Base-by-base conservation (phyloP, 495 filamentous ascomycete genomes). In the Aspergillus ellipticus region DNA sequence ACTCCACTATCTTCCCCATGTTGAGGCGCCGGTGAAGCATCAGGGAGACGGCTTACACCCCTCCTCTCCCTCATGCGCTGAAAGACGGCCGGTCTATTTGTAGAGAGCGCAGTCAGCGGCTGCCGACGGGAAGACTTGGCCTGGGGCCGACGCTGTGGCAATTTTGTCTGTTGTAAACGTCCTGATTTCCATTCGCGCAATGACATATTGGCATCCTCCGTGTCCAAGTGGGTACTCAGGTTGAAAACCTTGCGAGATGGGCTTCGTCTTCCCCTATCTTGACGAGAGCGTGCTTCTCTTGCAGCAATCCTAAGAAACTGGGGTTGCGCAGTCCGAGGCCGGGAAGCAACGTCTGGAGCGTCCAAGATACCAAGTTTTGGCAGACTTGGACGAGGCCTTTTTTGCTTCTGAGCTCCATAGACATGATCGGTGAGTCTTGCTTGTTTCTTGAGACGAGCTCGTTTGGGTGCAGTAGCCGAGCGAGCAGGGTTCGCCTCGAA, bases 131-230 rank as follows among this genome's bases (percentile, higher is more conserved):
- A 13, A 15, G n/a, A 4, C 24, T 48, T 29, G 22, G 20, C 24
- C 22, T 20, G 62, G 51, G 56, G 53, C 42, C 61, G 66, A 20
- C 57, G 49, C 29, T 54, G 61, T 17, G 61, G 55, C 35, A 73
- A 57, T 29, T 63, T 64, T 42, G 64, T 74, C 47, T 81, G 82
- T 19, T 65, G 70, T 45, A 92, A 84, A 37, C 68, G 83, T 6
- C 92, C 92, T 55, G 75, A 78, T 63, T 83, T 86, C 94, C 94
- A 98, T 53, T 87, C 79, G 19, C 73, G 75, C 46, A 98, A 71
- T 11, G 83, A 75, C 13, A 74, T 69, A 43, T 85, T 83, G 0
- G 84, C 87, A 65, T 97, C 94, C 20, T 83, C 69, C 6, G 89
- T 96, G 61, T 97, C 92, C 15, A 72, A 63, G 20, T 76, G 77